phyloP scores from a whole-genome alignment of 2,329 filamentous ascomycete genomes.

The Aspergillus latus region DNA sequence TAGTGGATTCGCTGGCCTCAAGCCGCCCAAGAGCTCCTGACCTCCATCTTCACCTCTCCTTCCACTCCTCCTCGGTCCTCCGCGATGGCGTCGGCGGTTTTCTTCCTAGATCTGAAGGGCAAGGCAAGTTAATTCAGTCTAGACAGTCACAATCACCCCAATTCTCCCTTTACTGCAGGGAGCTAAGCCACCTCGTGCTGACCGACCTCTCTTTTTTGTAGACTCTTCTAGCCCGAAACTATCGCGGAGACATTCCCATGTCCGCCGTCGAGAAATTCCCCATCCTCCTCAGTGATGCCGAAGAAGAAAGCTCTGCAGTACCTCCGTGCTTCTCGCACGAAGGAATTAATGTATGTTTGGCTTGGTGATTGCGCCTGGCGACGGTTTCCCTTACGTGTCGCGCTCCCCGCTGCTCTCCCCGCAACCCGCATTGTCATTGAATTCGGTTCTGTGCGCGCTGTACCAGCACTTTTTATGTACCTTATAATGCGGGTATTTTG shows the following conservation, averaged over 20 bases:
- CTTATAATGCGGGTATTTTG: background rate
- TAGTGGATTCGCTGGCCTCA: conserved; percentile 26
- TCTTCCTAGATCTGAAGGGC: conserved; percentile 99
- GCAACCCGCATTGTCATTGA: conserved; percentile 15
- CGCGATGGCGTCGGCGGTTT: conserved; percentile 92
- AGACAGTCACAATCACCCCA: background rate
- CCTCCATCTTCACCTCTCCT: conserved; percentile 15
- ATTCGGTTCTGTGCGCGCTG: background rate
- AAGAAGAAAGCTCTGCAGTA: conserved; percentile 97
- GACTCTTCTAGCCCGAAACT: conserved; percentile 98
- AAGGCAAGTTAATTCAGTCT: conserved; percentile 65
- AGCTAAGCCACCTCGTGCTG: conserved; percentile 13
- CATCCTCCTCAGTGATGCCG: conserved; percentile 90
- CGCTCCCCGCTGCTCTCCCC: conserved; percentile 16
- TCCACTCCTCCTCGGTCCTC: conserved; percentile 20
- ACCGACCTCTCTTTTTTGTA: conserved; percentile 41
- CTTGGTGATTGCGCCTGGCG: conserved; percentile 6
- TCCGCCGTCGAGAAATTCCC: conserved; percentile 98
- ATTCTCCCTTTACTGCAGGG: conserved; percentile 10
- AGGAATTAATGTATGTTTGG: conserved; percentile 81
- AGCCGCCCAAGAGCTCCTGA: conserved; percentile 20
- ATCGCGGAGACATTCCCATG: conserved; percentile 98
- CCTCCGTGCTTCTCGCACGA: conserved; percentile 98
- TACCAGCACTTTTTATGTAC: background rate
- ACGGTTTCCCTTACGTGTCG: conserved; percentile 4